Evolutionary conservation across 495 filamentous ascomycete species (phyloP).

Genomic region (Trichocladium uniseriatum): DNA sequence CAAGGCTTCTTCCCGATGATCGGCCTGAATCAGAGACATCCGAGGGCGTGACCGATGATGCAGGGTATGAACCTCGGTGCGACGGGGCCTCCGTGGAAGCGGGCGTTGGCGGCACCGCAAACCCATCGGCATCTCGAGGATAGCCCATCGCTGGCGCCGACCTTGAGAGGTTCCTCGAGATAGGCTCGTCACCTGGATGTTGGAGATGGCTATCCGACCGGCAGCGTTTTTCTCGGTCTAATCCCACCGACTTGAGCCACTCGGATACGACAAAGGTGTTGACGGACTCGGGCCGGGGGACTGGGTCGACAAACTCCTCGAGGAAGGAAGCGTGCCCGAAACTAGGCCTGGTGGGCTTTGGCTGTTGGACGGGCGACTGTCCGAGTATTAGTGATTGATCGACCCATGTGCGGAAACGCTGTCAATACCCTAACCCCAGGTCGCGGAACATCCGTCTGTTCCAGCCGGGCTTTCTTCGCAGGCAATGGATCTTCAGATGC

Average conservation of each 20-base stretch:
- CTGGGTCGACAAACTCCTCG: conserved; percentile 21
- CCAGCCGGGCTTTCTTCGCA: no score
- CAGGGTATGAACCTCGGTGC: conserved; percentile 5
- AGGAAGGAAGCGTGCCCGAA: conserved; percentile 23
- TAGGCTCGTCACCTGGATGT: conserved; percentile 15
- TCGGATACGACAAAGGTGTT: conserved; percentile 22
- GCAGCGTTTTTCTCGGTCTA: conserved; percentile 21
- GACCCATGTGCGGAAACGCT: no score
- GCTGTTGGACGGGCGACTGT: conserved; percentile 6
- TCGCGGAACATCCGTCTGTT: no score
- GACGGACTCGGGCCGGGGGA: conserved; percentile 18
- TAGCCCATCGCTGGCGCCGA: conserved; percentile 22
- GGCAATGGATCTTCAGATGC: no score
- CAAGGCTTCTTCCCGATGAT: conserved; percentile 1
- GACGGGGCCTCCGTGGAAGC: conserved; percentile 13
- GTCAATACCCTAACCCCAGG: no score
- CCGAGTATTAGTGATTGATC: no score
- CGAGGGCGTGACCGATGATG: no score
- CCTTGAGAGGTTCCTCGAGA: conserved; percentile 23
- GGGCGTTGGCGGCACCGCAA: conserved; percentile 19
- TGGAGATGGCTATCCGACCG: conserved; percentile 24
- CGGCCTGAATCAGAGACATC: neutral
- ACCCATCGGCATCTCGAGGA: conserved; percentile 22
- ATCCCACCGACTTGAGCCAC: conserved; percentile 25
- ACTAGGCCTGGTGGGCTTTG: conserved; percentile 14